Base-by-base conservation (phyloP, 2,329 filamentous ascomycete genomes). In the Exophiala mesophila region DNA sequence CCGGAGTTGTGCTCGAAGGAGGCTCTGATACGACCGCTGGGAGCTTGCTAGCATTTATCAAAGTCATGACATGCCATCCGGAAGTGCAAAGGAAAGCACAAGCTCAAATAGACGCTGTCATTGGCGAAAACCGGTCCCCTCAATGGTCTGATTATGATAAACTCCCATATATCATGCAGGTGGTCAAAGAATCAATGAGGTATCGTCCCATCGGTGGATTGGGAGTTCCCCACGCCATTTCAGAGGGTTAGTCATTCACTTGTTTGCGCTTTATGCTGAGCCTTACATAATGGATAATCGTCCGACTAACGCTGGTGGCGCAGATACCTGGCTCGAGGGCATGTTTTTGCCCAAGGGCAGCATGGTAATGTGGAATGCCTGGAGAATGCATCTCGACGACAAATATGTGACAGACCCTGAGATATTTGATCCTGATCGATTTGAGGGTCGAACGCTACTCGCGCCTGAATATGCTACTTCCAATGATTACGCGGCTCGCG, bases 111-210 rank as follows among this genome's bases (percentile, higher is more conserved):
- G 73, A 77, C 47, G 55, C 60, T 2, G 66, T 77, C 2, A 61
- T 79, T 2, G 75, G 76, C 2, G 53, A 59, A 0, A 42, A 63
- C 10, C 64, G 76, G 2, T 63, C 68, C 5, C 76, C 76, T 0
- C 57, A 55, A 16, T 71, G 69, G 55, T 64, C 69, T 23, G 75
- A 80, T 50, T 62, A 65, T n/a, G 57, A 63, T 0, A 57, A 61
- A 1, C 55, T 80, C 6, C 74, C 74, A 0, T 80, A 79, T 50
- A 56, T 78, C 26, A 65, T 68, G 12, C 71, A 70, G 2, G 63
- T 76, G 8, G 66, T 77, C 16, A 77, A 78, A 47, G 77, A 82
- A 46, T 65, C 72, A 1, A 59, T 78, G 8, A 68, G 77, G 2
- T 78, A 76, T 73, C 64, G 74, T 3, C 73, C 75, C 0, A 46